phyloP scores from a whole-genome alignment of 192 early-diverging fungal species.

The Dissophora ornata region DNA sequence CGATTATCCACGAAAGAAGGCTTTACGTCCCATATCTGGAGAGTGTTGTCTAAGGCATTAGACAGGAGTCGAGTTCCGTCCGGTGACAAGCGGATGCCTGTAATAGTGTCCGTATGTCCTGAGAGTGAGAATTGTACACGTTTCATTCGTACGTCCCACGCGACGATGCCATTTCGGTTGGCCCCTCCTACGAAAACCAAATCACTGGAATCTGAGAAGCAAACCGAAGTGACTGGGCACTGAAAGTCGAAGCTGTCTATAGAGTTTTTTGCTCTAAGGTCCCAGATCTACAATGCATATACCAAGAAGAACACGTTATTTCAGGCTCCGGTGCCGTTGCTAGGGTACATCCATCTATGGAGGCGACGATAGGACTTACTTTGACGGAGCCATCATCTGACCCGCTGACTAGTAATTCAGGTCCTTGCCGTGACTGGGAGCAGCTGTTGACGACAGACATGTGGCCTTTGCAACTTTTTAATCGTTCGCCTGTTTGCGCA shows the following conservation, averaged over 20 bases:
- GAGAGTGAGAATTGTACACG: slow-evolving; percentile 69
- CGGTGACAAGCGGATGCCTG: slow-evolving; percentile 85
- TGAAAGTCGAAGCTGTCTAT: slow-evolving; percentile 67
- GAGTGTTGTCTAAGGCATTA: slow-evolving; percentile 95
- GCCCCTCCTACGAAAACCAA: slow-evolving; percentile 86
- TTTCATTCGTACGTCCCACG: slow-evolving; percentile 91
- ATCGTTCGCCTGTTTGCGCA: slow-evolving; percentile 79
- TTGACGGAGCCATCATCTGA: slow-evolving; percentile 86
- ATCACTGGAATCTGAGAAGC: slow-evolving; percentile 81
- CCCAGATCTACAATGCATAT: slow-evolving; percentile 73
- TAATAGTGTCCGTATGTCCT: slow-evolving; percentile 92
- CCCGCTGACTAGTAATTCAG: slow-evolving; percentile 83
- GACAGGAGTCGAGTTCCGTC: slow-evolving; percentile 87
- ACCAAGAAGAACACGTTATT: too few species aligned
- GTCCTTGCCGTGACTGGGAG: slow-evolving; percentile 73
- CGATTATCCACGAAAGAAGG: slow-evolving; percentile 78
- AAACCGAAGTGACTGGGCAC: slow-evolving; percentile 81
- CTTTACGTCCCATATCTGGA: slow-evolving; percentile 94
- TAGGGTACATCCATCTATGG: too few species aligned
- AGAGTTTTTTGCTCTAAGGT: slow-evolving; percentile 72
- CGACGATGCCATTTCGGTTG: slow-evolving; percentile 89
- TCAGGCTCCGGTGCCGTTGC: too few species aligned
- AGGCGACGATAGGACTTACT: slow-evolving; percentile 55
- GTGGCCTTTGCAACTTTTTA: slow-evolving; percentile 86
- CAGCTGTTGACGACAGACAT: slow-evolving; percentile 84